A percentile compares a stretch with the other conserved stretches of the same genome.
These are phyloP conservation scores for Umbellularia californica DNA, from an alignment of 164 flowering plant species.

Conservation along the genomic window DNA sequence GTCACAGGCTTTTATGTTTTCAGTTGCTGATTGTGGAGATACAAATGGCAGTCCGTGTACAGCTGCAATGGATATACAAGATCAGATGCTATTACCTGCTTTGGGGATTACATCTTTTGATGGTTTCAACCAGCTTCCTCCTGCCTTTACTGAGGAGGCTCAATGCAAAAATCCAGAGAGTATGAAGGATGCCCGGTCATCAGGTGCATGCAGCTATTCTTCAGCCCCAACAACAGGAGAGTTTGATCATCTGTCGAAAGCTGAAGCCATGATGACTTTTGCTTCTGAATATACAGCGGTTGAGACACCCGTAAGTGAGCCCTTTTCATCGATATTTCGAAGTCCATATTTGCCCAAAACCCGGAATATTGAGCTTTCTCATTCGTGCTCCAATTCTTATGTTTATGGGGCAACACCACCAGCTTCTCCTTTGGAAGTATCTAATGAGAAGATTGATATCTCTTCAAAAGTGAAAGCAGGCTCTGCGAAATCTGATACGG, in stretches of 20 bases:
- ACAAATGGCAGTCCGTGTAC: constrained; percentile 63
- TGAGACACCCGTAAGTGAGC: constrained; percentile 59
- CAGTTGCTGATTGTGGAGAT: constrained; percentile 71
- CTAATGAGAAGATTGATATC: constrained; percentile 45
- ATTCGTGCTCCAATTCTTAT: constrained; percentile 55
- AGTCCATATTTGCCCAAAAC: constrained; percentile 75
- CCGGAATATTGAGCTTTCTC: constrained; percentile 53
- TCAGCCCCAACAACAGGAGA: constrained; percentile 45
- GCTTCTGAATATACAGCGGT: constrained; percentile 95
- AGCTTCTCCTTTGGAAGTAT: constrained; percentile 47
- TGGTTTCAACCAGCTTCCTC: constrained; percentile 48
- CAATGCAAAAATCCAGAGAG: constrained; percentile 48
- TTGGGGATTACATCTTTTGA: constrained; percentile 57
- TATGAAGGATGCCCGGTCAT: constrained; percentile 28
- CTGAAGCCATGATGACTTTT: constrained; percentile 88
- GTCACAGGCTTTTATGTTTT: constrained; percentile 62
- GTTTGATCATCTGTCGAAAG: constrained; percentile 75
- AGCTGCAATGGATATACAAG: constrained; percentile 67
- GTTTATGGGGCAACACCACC: constrained; percentile 81
- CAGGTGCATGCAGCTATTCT: constrained; percentile 36
- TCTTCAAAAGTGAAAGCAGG: constrained; percentile 29
- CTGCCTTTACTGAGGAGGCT: constrained; percentile 46
- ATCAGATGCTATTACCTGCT: constrained; percentile 66
- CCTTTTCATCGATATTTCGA: constrained; percentile 54
- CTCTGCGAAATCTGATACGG: constrained; percentile 31